Conservation (phyloP, 257 asterid species). For the Salvia rosmarinus region DNA sequence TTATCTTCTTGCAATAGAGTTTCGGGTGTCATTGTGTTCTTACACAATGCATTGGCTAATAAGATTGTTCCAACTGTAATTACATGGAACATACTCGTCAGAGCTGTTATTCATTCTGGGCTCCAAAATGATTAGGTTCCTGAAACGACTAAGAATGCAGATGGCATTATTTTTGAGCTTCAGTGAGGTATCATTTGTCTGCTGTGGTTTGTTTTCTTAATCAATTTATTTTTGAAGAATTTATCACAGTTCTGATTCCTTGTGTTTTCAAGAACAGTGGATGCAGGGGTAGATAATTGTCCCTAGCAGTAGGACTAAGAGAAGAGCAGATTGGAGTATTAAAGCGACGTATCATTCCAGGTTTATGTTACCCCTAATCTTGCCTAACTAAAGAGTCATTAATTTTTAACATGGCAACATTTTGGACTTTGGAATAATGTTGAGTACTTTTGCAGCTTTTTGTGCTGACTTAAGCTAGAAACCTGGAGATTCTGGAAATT, state of each 20-base stretch:
- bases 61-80: constrained; percentile 65
- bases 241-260: background rate
- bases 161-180: constrained; percentile 17
- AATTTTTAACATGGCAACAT: background rate
- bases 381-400: background rate
- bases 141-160: background rate
- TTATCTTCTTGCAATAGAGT: constrained; percentile 77
- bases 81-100: constrained; percentile 92
- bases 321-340: constrained; percentile 24
- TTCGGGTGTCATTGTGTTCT: constrained; percentile 59
- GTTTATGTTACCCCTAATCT: constrained; percentile 3
- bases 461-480: constrained; percentile 2
- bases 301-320: background rate
- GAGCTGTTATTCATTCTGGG: constrained; percentile 65
- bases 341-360: constrained; percentile 24
- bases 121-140: constrained; percentile 34
- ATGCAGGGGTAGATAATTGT: constrained; percentile 9
- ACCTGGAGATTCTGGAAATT: background rate
- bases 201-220: constrained; percentile 20
- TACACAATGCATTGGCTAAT: constrained; percentile 64
- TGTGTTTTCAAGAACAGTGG: constrained; percentile 22
- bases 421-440: constrained; percentile 10
- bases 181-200: constrained; percentile 17
- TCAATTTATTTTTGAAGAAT: constrained; percentile 17
- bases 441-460: constrained; percentile 5